Base-by-base conservation (phyloP, 441 rosid species). In the Corymbia citriodora region DNA sequence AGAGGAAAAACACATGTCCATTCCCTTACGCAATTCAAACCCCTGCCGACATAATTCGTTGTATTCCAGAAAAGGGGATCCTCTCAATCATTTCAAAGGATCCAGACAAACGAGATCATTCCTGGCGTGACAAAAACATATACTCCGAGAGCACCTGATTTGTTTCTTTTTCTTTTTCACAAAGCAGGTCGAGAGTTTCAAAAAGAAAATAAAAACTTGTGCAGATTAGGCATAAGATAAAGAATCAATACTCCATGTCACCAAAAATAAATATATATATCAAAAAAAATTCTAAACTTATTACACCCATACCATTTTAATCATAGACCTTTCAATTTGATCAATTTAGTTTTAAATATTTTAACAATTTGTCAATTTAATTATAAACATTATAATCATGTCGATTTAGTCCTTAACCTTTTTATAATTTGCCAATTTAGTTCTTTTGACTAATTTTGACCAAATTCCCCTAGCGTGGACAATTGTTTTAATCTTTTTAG, bases 1-100 rank as follows among this genome's bases (percentile, higher is more conserved):
- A 72, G 82, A 72, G 82, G 48, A 18, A 18, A 63, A 72, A 36
- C 82, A 45, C 85, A 74, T 40, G 48, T 40, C 85, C 52, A 74
- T 74, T 40, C 50, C 85, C 85, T 21, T 45, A 74, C 85, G 85
- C 85, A 74, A 74, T 74, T 74, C 83, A 21, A 74, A 74, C 50
- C 6, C 50, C 49, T 40, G 27, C 49, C 83, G 50, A 74, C 83
- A 74, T 21, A 74, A 74, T 74, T 40, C 48, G 50, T 18, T 12
- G 85, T 7, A 21, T 11, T 74, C 9, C 2, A 16, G 49, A 74
- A 33, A 33, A 40, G 25, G 52, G 85, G 50, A 74, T 74, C 85
- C 25, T 74, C 85, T 74, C 50, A 14, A 40, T 74, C 85, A 40
- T 9, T 72, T 72, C 13, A 36, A 72, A 10, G 48, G 82, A 49